Conservation (phyloP, 257 asterid species). For the Primulina huaijiensis region DNA sequence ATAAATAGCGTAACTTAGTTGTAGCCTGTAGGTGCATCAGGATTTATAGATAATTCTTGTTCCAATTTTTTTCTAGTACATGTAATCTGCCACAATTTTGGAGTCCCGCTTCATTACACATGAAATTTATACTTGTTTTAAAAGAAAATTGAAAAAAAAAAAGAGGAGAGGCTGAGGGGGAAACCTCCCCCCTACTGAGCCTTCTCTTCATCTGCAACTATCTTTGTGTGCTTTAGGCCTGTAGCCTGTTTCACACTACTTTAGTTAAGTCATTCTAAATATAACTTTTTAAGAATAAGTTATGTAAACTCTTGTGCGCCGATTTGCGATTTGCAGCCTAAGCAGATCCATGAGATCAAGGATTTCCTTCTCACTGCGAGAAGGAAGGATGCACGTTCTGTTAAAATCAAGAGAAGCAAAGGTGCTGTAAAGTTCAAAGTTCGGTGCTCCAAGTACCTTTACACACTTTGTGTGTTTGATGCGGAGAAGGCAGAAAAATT, state of each 20-base stretch:
- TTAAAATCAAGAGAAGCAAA: constrained; percentile 52
- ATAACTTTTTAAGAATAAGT: background rate
- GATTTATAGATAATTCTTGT: background rate
- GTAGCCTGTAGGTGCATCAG: background rate
- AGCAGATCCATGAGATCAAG: constrained; percentile 59
- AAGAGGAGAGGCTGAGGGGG: no score
- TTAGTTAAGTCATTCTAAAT: background rate
- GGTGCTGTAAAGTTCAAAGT: constrained; percentile 58
- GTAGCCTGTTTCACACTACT: background rate
- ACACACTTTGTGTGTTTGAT: constrained; percentile 54
- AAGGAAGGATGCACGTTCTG: constrained; percentile 53
- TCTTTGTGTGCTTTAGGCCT: background rate
- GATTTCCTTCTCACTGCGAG: constrained; percentile 58
- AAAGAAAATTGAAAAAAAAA: no score
- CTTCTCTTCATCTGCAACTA: background rate
- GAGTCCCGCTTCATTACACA: background rate
- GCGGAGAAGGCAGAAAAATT: constrained; percentile 47
- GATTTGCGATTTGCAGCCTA: constrained; percentile 36
- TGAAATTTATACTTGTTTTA: no score
- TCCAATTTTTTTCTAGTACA: background rate
- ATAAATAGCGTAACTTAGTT: background rate
- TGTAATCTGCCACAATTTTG: background rate
- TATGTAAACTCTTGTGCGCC: background rate
- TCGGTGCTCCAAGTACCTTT: constrained; percentile 55
- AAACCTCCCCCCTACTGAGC: background rate